These are phyloP conservation scores for Tetrapisispora nanseiensis DNA, from an alignment of 805 yeast genomes.

Conservation along the genomic window DNA sequence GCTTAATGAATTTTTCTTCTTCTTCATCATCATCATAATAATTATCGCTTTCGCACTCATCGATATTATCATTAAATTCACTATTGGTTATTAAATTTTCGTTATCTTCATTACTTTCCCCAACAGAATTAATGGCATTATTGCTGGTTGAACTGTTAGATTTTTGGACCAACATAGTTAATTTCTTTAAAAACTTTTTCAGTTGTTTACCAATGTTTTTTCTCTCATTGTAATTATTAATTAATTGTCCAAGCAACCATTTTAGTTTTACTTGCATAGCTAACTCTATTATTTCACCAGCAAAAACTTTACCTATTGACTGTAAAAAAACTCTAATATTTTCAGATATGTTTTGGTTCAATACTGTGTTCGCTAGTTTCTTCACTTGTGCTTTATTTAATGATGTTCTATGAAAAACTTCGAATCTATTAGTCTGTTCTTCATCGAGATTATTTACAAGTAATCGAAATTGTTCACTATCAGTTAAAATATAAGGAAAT, in stretches of 20 bases:
- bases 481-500: conserved; percentile 29
- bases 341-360: conserved; percentile 72
- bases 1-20: conserved; percentile 13
- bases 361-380: conserved; percentile 65
- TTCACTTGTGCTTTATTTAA: conserved; percentile 66
- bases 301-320: conserved; percentile 77
- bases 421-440: conserved; percentile 82
- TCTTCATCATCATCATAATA: conserved; percentile 26
- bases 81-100: not conserved
- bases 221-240: conserved; percentile 32
- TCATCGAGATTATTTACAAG: conserved; percentile 64
- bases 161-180: conserved; percentile 20
- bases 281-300: conserved; percentile 82
- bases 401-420: conserved; percentile 73
- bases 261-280: conserved; percentile 64
- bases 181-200: conserved; percentile 30
- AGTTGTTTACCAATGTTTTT: conserved; percentile 30
- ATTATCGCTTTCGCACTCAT: conserved; percentile 23
- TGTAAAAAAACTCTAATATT: conserved; percentile 73
- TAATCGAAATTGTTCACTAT: conserved; percentile 51
- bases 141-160: not conserved
- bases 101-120: conserved; percentile 4
- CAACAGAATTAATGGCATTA: not conserved
- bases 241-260: conserved; percentile 36
- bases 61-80: conserved; percentile 17